Base-by-base conservation (phyloP, 805 yeast genomes). In the Yamadazyma paraphyllophila region DNA sequence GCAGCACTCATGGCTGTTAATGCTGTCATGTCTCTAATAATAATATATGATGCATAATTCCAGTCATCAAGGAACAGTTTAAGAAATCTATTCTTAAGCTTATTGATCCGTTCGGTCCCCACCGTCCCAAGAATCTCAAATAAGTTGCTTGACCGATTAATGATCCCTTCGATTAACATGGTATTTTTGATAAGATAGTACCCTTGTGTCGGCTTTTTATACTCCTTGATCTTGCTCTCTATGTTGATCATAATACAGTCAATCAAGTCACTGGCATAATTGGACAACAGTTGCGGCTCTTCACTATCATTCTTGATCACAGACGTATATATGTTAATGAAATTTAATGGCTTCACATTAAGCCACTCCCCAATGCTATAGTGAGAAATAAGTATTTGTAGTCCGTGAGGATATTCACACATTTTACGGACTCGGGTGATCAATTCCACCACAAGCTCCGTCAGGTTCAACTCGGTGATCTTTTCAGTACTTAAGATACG, bases 1-100 rank as follows among this genome's bases (percentile, higher is more conserved):
- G 52, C 36, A 34, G 78, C 74, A 43, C 73, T 72, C 15, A 77
- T 73, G 17, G 81, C 74, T 35, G 79, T 75, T 26, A 81, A 81
- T 11, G 85, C 81, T 1, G 96, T 85, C 54, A 85, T 85, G 55
- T 86, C 96, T 76, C 72, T 53, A 17, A 92, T 82, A 40, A 92
- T 73, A 43, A 80, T 76, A 16, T 87, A 75, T 3, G 96, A 89
- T 17, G 87, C 81, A 47, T 75, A 75, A 52, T 85, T 85, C 98
- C 98, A 92, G 52, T 80, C 85, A 40, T 69, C 78, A 45, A 89
- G 74, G 59, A 89, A 87, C 55, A 81, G 68, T 55, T 83, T 85
- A 56, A 86, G 65, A 38, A 84, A 88, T 50, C 91, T 71, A 59
- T 86, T 89, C 57, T 83, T 82, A 53, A 94, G 63, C 53, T 81